A percentile compares a stretch with the other conserved stretches of the same genome.
phyloP scores from a whole-genome alignment of 495 filamentous ascomycete genomes.

The Podospora appendiculata region DNA sequence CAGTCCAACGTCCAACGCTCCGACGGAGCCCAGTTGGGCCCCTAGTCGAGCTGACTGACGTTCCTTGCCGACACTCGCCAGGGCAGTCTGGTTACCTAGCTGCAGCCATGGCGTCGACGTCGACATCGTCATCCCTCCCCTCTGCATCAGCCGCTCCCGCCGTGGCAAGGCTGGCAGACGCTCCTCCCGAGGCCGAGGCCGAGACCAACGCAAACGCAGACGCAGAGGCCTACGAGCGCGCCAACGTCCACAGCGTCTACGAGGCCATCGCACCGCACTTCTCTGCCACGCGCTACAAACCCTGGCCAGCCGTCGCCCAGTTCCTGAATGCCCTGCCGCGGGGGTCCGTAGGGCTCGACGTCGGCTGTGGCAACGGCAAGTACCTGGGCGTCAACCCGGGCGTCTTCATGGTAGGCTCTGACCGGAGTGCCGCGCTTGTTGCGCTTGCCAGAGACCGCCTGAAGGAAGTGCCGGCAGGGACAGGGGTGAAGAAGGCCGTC shows the following conservation, averaged over 20 bases:
- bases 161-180: slow-evolving; percentile 21
- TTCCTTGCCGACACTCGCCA: background rate
- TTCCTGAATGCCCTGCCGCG: slow-evolving; percentile 62
- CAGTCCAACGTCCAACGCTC: no score
- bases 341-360: slow-evolving; percentile 81
- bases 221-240: slow-evolving; percentile 59
- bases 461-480: background rate
- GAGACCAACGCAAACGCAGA: slow-evolving; percentile 7
- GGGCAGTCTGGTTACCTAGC: background rate
- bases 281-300: slow-evolving; percentile 92
- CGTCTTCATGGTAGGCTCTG: slow-evolving; percentile 79
- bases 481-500: background rate
- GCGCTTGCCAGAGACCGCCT: slow-evolving; percentile 59
- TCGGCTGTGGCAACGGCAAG: slow-evolving; percentile 96
- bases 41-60: background rate
- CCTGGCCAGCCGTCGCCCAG: slow-evolving; percentile 84
- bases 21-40: background rate
- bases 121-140: slow-evolving; percentile 17
- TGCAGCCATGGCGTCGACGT: slow-evolving; percentile 3
- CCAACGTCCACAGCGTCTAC: slow-evolving; percentile 89
- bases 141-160: slow-evolving; percentile 21
- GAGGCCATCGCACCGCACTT: slow-evolving; percentile 93
- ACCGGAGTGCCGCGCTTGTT: slow-evolving; percentile 73
- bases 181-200: slow-evolving; percentile 5
- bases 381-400: slow-evolving; percentile 73